A percentile compares a stretch with the other conserved stretches of the same genome.
Conservation (phyloP, 2,329 filamentous ascomycete genomes). For the Phyllachora maydis region DNA sequence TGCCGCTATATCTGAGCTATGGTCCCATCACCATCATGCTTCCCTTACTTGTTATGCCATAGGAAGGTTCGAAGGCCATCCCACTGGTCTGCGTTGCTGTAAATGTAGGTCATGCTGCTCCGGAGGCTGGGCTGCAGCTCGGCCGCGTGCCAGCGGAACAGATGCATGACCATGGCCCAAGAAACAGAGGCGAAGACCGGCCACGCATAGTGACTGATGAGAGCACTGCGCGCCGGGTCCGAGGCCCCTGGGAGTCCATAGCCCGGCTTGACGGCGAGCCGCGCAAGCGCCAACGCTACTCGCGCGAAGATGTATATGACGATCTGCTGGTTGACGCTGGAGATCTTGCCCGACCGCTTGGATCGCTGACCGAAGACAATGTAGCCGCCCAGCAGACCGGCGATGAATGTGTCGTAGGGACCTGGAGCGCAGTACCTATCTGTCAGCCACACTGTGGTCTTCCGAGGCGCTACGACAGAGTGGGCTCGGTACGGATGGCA, state of each 20-base stretch:
- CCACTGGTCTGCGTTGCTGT: slow-evolving; percentile 75
- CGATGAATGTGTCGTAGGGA: slow-evolving; percentile 66
- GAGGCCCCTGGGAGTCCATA: slow-evolving; percentile 28
- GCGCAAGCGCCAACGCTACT: slow-evolving; percentile 67
- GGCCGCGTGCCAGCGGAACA: slow-evolving; percentile 84
- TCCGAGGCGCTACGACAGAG: not conserved
- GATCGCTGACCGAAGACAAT: slow-evolving; percentile 61
- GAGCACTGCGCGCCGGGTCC: slow-evolving; percentile 20
- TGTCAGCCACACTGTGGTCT: slow-evolving; percentile 1
- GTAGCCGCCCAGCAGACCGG: slow-evolving; percentile 79
- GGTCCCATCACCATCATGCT: not conserved
- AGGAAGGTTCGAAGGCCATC: slow-evolving; percentile 68
- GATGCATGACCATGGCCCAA: slow-evolving; percentile 89
- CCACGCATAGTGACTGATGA: slow-evolving; percentile 59
- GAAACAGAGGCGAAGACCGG: slow-evolving; percentile 77
- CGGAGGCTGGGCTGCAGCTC: slow-evolving; percentile 78
- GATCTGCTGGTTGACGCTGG: slow-evolving; percentile 84
- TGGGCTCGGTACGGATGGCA: too few species aligned
- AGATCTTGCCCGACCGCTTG: slow-evolving; percentile 47
- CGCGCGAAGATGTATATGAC: slow-evolving; percentile 95
- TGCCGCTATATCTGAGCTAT: too few species aligned
- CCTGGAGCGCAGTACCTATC: slow-evolving; percentile 19
- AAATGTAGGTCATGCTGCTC: slow-evolving; percentile 97
- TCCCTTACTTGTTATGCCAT: slow-evolving; percentile 57
- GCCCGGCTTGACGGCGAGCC: slow-evolving; percentile 53